Conservation (phyloP, 805 yeast species). For the Sugiyamaella valdiviana region DNA sequence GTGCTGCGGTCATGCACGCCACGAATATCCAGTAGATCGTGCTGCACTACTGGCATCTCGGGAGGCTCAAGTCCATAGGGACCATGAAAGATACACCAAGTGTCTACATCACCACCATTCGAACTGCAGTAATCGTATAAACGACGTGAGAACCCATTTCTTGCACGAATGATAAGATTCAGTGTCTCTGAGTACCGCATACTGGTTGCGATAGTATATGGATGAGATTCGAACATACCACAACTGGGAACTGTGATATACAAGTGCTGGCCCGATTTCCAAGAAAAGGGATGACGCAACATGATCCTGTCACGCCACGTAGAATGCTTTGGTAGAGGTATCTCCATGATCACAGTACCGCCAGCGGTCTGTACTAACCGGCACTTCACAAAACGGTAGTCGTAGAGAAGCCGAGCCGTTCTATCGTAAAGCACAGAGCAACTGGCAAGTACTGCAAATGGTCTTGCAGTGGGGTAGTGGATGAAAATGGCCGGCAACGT, state of each 20-base stretch:
- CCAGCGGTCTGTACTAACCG: slow-evolving; percentile 15
- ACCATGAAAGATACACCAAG: slow-evolving; percentile 20
- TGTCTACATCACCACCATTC: slow-evolving; percentile 1
- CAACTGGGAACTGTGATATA: slow-evolving; percentile 21
- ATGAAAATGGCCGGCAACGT: slow-evolving; percentile 19
- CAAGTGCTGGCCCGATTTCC: slow-evolving; percentile 23
- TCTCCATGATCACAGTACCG: slow-evolving; percentile 17
- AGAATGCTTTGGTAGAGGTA: slow-evolving; percentile 5
- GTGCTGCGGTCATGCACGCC: slow-evolving; percentile 8
- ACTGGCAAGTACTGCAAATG: slow-evolving; percentile 21
- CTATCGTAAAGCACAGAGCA: slow-evolving; percentile 21
- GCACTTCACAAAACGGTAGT: slow-evolving; percentile 18
- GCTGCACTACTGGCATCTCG: slow-evolving; percentile 5
- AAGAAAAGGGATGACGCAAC: slow-evolving; percentile 7
- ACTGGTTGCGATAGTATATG: slow-evolving; percentile 23
- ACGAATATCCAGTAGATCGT: neutral
- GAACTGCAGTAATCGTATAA: slow-evolving; percentile 13
- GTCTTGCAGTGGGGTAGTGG: slow-evolving; percentile 20
- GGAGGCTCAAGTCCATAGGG: slow-evolving; percentile 23
- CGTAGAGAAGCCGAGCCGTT: slow-evolving; percentile 12
- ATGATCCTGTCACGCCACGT: neutral
- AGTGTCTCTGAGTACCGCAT: slow-evolving; percentile 14
- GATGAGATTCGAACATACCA: slow-evolving; percentile 21
- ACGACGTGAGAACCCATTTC: slow-evolving; percentile 27
- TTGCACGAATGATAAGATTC: slow-evolving; percentile 28